Evolutionary conservation across 129 eudicot genomes (phyloP), one percentile per base, ranked within the genome.

Genomic region (Centaurea solstitialis): DNA sequence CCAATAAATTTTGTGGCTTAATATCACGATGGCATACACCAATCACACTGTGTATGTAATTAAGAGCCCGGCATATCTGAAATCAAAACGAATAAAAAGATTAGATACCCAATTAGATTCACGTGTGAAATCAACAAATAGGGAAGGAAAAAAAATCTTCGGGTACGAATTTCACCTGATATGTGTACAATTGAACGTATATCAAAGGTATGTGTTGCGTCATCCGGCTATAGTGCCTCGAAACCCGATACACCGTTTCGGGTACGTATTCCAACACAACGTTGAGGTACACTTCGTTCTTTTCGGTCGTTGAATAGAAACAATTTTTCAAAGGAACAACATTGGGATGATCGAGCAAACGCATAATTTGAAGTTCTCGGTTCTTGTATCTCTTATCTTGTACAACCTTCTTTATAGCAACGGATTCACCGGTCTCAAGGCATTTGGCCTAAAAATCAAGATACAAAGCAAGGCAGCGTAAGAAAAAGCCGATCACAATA

Each of bases 21-120:
- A 95, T 95, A 80, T 95, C 99, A 68, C 98, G 94, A 81, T 92
- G 99, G 64, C 99, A 95, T 62, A 95, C 97, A 47, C 99, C 99
- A 82, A 92, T 86, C 65, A 95, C 98, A 64, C 70, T 87, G 81
- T 95, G 99, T 59, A 95, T 86, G 45, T 95, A 95, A 83, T 92
- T 95, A 65, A 95, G 93, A 17, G 97, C 91, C 37, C 99, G 97
- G 59, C 97, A 92, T 4, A 95, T 92, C 99, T 95, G 89, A 81
- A 73, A n/a, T 37, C 70, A 22, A 24, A 22, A 74, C 37, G 22
- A 61, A 80, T 38, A 28, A 9, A 0, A 30, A 81, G n/a, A 71
- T 66, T 59, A 30, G 64, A 21, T 23, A 64, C 12, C 38, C 68
- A 45, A 73, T 64, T 77, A 65, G 38, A 3, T 17, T 28, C 21